Percentiles rank a stretch among this genome's conserved stretches.
phyloP scores from a whole-genome alignment of 768 basidiomycete species.

The Lactarius quietus region DNA sequence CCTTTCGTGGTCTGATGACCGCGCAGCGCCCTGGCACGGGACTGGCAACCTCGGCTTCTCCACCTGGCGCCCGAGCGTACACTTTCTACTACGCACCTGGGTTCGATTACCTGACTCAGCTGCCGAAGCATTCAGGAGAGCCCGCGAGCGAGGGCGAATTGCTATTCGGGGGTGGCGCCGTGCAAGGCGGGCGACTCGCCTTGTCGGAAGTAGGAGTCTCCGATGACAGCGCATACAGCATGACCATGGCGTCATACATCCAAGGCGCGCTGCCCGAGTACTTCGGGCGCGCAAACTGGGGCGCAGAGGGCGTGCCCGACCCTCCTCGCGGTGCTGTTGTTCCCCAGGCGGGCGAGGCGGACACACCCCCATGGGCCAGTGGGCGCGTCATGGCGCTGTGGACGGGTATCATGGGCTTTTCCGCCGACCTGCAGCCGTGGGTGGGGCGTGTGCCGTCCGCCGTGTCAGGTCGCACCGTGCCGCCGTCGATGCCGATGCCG shows the following conservation, averaged over 20 bases:
- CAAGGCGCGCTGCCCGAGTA: constrained; percentile 51
- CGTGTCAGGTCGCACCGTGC: constrained; percentile 38
- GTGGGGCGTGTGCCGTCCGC: constrained; percentile 56
- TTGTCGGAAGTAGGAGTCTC: too few species aligned
- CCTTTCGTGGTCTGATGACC: constrained; percentile 57
- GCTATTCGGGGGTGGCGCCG: constrained; percentile 23
- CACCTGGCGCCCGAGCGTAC: constrained; percentile 49
- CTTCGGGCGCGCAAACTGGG: constrained; percentile 47
- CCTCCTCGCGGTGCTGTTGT: not conserved
- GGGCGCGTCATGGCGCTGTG: constrained; percentile 55
- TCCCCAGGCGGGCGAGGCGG: constrained; percentile 34
- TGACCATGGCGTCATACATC: constrained; percentile 40
- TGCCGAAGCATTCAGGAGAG: too few species aligned
- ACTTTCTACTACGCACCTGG: constrained; percentile 50
- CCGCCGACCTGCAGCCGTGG: constrained; percentile 64
- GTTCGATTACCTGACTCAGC: too few species aligned
- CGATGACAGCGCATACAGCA: too few species aligned
- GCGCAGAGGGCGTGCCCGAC: constrained; percentile 35
- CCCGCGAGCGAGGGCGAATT: too few species aligned
- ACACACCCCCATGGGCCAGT: constrained; percentile 30
- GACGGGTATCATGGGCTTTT: constrained; percentile 62
- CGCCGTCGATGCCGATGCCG: not conserved
- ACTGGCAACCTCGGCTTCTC: constrained; percentile 29
- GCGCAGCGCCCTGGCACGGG: constrained; percentile 54
- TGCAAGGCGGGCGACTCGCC: too few species aligned